A percentile compares a stretch with the other conserved stretches of the same genome.
Evolutionary conservation across 306 rosid genomes (phyloP).

Genomic region (Ceratonia siliqua): DNA sequence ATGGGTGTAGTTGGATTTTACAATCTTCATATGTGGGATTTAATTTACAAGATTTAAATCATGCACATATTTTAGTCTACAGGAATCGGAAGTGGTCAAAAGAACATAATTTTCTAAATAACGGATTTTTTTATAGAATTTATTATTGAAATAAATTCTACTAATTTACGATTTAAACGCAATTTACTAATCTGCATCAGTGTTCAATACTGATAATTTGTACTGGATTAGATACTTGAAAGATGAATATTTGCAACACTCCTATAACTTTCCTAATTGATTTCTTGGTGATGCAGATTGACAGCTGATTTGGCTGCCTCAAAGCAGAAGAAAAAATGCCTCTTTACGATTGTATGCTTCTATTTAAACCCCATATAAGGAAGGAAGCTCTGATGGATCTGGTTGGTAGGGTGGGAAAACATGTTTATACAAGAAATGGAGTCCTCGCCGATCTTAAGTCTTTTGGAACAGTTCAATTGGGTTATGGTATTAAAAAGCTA

Average conservation of each 20-base stretch:
- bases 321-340: conserved; percentile 58
- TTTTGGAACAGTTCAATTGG: conserved; percentile 69
- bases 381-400: conserved; percentile 61
- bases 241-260: background rate
- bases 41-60: too few species aligned
- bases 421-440: conserved; percentile 73
- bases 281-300: conserved; percentile 26
- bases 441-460: conserved; percentile 59
- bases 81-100: too few species aligned
- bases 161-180: too few species aligned
- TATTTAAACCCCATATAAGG: conserved; percentile 55
- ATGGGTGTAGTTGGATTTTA: too few species aligned
- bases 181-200: too few species aligned
- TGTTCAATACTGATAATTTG: background rate
- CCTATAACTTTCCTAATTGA: background rate
- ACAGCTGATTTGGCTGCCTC: conserved; percentile 4
- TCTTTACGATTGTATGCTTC: conserved; percentile 75
- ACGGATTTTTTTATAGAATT: too few species aligned
- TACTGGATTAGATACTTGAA: background rate
- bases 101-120: too few species aligned
- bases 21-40: too few species aligned
- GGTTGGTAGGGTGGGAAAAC: conserved; percentile 76
- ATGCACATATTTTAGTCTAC: too few species aligned
- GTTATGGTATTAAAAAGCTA: conserved; percentile 85
- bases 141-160: too few species aligned